Evolutionary conservation across 805 yeast species (phyloP).

Genomic region (Blastobotrys terrestris): DNA sequence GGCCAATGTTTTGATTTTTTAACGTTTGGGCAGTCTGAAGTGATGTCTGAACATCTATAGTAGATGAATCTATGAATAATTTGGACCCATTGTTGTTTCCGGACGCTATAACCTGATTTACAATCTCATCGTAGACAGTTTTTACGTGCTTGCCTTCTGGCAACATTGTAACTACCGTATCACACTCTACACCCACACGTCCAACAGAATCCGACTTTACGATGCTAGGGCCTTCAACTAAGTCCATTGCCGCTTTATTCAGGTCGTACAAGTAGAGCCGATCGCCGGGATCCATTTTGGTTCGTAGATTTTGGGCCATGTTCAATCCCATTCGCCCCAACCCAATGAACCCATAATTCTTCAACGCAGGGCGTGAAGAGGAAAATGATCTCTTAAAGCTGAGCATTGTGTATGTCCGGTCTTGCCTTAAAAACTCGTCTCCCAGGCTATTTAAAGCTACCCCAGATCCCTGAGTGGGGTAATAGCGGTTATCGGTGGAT

Average conservation of each 20-base stretch:
- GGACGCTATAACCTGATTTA: constrained; percentile 5
- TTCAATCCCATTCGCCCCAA: constrained; percentile 51
- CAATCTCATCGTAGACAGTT: constrained; percentile 35
- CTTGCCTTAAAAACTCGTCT: neutral
- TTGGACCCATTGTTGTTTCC: constrained; percentile 8
- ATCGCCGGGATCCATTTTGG: constrained; percentile 34
- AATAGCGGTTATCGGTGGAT: neutral
- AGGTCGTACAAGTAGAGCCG: constrained; percentile 41
- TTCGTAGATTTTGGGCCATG: constrained; percentile 46
- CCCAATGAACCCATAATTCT: constrained; percentile 47
- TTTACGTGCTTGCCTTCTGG: constrained; percentile 49
- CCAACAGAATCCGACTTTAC: constrained; percentile 16
- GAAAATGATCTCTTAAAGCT: constrained; percentile 8
- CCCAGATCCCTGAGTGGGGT: neutral
- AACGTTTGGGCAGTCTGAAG: constrained; percentile 35
- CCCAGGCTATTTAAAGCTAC: neutral
- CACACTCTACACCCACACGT: constrained; percentile 21
- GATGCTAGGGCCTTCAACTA: constrained; percentile 25
- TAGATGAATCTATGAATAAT: constrained; percentile 44
- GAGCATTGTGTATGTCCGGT: constrained; percentile 1
- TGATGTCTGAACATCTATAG: constrained; percentile 47
- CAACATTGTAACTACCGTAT: constrained; percentile 44
- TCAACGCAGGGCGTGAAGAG: constrained; percentile 2
- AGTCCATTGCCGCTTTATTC: constrained; percentile 25
- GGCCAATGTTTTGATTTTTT: constrained; percentile 33